phyloP scores from a whole-genome alignment of 1,284 basidiomycete genomes.

The Austroboletus niveus region DNA sequence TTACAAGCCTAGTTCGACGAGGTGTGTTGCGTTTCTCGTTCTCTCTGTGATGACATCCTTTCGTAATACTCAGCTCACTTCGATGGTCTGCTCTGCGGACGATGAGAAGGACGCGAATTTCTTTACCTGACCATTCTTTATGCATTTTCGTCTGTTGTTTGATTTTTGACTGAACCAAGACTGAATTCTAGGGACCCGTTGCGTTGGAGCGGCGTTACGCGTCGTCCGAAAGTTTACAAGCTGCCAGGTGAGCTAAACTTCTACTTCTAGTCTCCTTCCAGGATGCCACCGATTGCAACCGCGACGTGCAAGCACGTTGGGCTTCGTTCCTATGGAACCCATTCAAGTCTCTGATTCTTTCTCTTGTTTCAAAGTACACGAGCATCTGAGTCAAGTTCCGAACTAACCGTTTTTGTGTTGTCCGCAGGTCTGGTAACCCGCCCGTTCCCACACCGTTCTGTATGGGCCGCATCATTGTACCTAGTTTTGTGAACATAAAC shows the following conservation, averaged over 20 bases:
- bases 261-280: constrained; percentile 6
- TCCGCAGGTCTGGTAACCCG: constrained; percentile 2
- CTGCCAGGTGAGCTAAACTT: constrained; percentile 18
- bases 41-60: constrained; percentile 43
- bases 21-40: constrained; percentile 12
- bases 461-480: constrained; percentile 16
- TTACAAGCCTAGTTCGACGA: neutral
- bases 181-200: too few relatives aligned
- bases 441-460: neutral
- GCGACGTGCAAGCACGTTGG: constrained; percentile 61
- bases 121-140: constrained; percentile 35
- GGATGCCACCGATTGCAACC: constrained; percentile 54
- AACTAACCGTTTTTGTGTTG: constrained; percentile 15
- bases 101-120: constrained; percentile 52
- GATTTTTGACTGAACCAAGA: neutral
- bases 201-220: neutral
- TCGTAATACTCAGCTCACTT: constrained; percentile 66
- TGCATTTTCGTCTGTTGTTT: constrained; percentile 1
- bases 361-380: neutral
- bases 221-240: neutral
- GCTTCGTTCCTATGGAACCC: constrained; percentile 63
- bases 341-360: constrained; percentile 71
- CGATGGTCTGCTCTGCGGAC: constrained; percentile 42
- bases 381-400: neutral
- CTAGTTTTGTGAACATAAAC: constrained; percentile 4